phyloP scores from a whole-genome alignment of 495 filamentous ascomycete species.

The Extremus antarcticus region DNA sequence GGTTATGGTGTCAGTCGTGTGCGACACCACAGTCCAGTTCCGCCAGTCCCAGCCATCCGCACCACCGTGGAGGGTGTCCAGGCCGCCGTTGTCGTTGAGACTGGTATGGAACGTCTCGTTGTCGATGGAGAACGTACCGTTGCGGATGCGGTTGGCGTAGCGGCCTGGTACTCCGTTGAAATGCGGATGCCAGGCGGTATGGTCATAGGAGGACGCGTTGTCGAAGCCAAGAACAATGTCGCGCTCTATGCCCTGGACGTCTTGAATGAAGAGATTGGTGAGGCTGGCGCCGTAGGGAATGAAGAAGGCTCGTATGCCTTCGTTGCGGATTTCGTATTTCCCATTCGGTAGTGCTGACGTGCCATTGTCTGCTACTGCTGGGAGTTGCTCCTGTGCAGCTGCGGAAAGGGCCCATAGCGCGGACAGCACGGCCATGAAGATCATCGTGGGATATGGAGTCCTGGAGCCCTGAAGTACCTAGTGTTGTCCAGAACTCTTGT shows the following conservation, averaged over 20 bases:
- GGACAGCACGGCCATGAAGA: too few relatives aligned
- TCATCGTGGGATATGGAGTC: too few relatives aligned
- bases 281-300: constrained; percentile 73
- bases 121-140: constrained; percentile 66
- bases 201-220: constrained; percentile 57
- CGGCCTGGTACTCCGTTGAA: constrained; percentile 14
- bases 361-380: background rate
- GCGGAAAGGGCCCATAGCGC: too few relatives aligned
- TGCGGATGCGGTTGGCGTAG: constrained; percentile 49
- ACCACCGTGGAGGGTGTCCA: constrained; percentile 74
- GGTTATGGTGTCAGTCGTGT: constrained; percentile 58
- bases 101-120: constrained; percentile 46
- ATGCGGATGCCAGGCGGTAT: constrained; percentile 37
- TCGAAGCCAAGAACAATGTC: constrained; percentile 75
- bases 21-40: constrained; percentile 65
- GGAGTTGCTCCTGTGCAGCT: too few relatives aligned
- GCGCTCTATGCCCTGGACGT: constrained; percentile 46
- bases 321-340: constrained; percentile 62
- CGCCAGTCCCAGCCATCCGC: constrained; percentile 63
- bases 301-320: constrained; percentile 61
- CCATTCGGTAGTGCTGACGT: constrained; percentile 14
- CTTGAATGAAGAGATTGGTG: constrained; percentile 61
- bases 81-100: constrained; percentile 59
- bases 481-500: too few relatives aligned
- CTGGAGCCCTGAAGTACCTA: too few relatives aligned